Evolutionary conservation across 139 green algal species (phyloP), one percentile per base, ranked within the genome.

Genomic region (Pleodorina starrii): DNA sequence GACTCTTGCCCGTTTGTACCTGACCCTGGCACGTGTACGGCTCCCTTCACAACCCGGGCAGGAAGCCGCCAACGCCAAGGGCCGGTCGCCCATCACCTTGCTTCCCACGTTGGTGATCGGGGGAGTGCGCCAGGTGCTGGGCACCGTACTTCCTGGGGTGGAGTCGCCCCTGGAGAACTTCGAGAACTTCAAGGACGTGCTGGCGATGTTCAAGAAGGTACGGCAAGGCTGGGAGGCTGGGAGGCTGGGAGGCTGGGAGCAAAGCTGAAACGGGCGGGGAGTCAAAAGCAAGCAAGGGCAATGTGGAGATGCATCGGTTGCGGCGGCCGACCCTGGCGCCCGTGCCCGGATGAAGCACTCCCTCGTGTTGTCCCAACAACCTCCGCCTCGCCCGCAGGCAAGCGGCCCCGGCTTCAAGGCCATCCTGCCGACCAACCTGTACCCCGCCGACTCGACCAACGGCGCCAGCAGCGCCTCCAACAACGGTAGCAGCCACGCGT

Each of bases 191-290:
- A 29, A 32, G 21, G 76, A 84, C 76, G 48, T 71, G 76, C 46
- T 84, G 76, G 50, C 50, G 27, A 50, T 84, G 48, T 71, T 51
- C 76, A 66, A 43, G n/a, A 32, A 46, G 75, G 75, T 83, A 66
- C 54, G 54, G 54, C 54, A n/a, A n/a, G n/a, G n/a, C n/a, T n/a
- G n/a, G n/a, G n/a, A n/a, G n/a, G n/a, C n/a, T n/a, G n/a, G n/a
- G n/a, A n/a, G n/a, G n/a, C n/a, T n/a, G n/a, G n/a, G n/a, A n/a
- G n/a, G n/a, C n/a, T n/a, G n/a, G n/a, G n/a, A n/a, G n/a, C n/a
- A n/a, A n/a, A n/a, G n/a, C n/a, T n/a, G n/a, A n/a, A n/a, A n/a
- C n/a, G n/a, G n/a, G n/a, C n/a, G n/a, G n/a, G n/a, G n/a, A n/a
- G n/a, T n/a, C n/a, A n/a, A n/a, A n/a, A n/a, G n/a, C n/a, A n/a